phyloP scores from a whole-genome alignment of 164 flowering plant genomes.

The Nymphaea thermarum region DNA sequence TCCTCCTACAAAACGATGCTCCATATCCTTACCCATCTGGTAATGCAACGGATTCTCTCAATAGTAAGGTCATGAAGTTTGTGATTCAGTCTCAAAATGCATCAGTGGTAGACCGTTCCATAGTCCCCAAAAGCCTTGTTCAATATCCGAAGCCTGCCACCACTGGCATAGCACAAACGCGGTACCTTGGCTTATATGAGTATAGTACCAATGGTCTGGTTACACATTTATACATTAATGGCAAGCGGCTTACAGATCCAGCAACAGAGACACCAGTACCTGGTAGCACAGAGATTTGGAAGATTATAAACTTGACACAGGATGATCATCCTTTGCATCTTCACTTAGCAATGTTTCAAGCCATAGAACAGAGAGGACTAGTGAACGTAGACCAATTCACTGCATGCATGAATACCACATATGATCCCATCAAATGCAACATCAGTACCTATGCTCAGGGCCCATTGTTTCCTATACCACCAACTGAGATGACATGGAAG shows the following conservation, averaged over 20 bases:
- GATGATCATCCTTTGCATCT: neutral
- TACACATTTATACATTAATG: neutral
- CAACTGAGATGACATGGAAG: neutral
- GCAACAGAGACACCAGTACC: neutral
- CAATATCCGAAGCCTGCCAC: neutral
- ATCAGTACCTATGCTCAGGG: neutral
- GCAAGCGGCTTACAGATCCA: neutral
- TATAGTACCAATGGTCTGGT: neutral
- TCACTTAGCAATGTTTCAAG: neutral
- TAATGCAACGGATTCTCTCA: neutral
- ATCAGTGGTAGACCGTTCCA: neutral
- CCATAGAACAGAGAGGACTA: neutral
- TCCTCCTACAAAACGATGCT: slow-evolving; percentile 4
- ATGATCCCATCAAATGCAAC: neutral
- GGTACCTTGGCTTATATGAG: neutral
- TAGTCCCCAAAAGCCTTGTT: neutral
- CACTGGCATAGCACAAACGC: neutral
- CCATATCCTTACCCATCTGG: neutral
- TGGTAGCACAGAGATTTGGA: neutral
- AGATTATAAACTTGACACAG: neutral
- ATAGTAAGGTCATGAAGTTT: neutral
- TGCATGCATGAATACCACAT: neutral
- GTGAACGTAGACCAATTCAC: neutral
- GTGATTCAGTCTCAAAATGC: neutral
- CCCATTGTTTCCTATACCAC: neutral